Evolutionary conservation across 2,329 filamentous ascomycete genomes (phyloP).

Genomic region (Ophiognomonia clavigignenti-juglandacearum): DNA sequence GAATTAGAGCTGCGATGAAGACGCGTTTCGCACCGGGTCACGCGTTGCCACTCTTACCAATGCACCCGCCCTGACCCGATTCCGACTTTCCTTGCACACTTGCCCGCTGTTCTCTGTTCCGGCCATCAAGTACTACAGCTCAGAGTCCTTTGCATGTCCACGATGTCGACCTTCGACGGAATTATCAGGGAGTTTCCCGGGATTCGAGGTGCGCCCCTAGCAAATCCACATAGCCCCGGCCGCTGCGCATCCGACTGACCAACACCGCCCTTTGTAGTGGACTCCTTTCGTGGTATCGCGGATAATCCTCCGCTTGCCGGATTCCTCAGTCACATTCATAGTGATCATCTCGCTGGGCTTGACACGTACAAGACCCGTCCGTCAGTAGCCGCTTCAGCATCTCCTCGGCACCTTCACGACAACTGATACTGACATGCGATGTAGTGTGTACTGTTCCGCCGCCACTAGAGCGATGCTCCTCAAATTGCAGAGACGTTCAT

Average conservation of each 20-base stretch:
- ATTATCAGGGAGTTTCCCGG: constrained; percentile 71
- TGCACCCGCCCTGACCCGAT: too few relatives aligned
- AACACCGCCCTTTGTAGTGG: constrained; percentile 46
- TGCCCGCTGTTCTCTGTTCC: too few relatives aligned
- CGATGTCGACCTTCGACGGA: constrained; percentile 76
- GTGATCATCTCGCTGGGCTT: constrained; percentile 79
- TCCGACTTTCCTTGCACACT: too few relatives aligned
- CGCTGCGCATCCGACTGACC: neutral
- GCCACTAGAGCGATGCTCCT: constrained; percentile 79
- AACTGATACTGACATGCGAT: neutral
- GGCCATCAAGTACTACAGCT: too few relatives aligned
- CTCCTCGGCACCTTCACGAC: constrained; percentile 46
- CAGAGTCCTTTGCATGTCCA: neutral
- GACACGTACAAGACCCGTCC: constrained; percentile 44
- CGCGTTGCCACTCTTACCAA: too few relatives aligned
- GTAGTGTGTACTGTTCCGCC: constrained; percentile 77
- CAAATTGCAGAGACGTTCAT: constrained; percentile 70
- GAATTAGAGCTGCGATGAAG: too few relatives aligned
- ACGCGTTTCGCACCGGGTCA: too few relatives aligned
- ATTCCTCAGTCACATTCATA: constrained; percentile 90
- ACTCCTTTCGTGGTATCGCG: constrained; percentile 66
- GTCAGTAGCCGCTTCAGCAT: neutral
- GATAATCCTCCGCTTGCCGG: constrained; percentile 63
- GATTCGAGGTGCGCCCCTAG: constrained; percentile 52
- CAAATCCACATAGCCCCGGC: neutral